These are phyloP conservation scores for Hyphopichia khmerensis DNA, from an alignment of 1,139 yeast genomes.

Conservation along the genomic window DNA sequence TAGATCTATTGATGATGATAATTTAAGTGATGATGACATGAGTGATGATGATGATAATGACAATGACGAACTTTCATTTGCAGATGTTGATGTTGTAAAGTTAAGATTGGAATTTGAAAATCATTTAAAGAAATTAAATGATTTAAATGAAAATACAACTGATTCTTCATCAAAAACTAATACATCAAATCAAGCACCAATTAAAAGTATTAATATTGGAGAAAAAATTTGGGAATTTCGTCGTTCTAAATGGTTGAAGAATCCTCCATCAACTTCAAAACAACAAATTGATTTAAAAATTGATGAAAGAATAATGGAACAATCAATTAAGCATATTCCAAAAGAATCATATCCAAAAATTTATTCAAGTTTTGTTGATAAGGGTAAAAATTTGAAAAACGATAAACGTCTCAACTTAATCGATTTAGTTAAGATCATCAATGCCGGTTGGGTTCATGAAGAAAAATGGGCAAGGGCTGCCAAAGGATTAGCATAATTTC, in stretches of 20 bases:
- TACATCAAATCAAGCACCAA: neutral
- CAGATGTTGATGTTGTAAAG: slow-evolving; percentile 27
- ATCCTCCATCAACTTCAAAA: slow-evolving; percentile 9
- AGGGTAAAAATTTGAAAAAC: slow-evolving; percentile 51
- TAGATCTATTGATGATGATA: slow-evolving; percentile 17
- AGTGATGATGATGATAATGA: neutral
- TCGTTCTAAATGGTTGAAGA: slow-evolving; percentile 53
- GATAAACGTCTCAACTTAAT: slow-evolving; percentile 55
- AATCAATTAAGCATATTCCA: slow-evolving; percentile 38
- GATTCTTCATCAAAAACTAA: slow-evolving; percentile 11
- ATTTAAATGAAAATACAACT: slow-evolving; percentile 5
- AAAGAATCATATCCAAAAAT: slow-evolving; percentile 54
- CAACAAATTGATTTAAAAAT: slow-evolving; percentile 13
- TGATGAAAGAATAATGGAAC: slow-evolving; percentile 18
- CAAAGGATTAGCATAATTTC: slow-evolving; percentile 34
- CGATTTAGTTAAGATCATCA: slow-evolving; percentile 59
- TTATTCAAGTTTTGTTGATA: slow-evolving; percentile 57
- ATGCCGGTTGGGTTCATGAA: slow-evolving; percentile 69
- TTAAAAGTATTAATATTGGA: slow-evolving; percentile 34
- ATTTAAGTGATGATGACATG: slow-evolving; percentile 12
- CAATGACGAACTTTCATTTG: slow-evolving; percentile 8
- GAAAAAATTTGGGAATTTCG: slow-evolving; percentile 59
- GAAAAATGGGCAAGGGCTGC: slow-evolving; percentile 65
- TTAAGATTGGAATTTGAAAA: slow-evolving; percentile 26
- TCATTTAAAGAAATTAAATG: slow-evolving; percentile 3